Evolutionary conservation across 2,329 filamentous ascomycete genomes (phyloP).

Genomic region (Rosellinia necatrix): DNA sequence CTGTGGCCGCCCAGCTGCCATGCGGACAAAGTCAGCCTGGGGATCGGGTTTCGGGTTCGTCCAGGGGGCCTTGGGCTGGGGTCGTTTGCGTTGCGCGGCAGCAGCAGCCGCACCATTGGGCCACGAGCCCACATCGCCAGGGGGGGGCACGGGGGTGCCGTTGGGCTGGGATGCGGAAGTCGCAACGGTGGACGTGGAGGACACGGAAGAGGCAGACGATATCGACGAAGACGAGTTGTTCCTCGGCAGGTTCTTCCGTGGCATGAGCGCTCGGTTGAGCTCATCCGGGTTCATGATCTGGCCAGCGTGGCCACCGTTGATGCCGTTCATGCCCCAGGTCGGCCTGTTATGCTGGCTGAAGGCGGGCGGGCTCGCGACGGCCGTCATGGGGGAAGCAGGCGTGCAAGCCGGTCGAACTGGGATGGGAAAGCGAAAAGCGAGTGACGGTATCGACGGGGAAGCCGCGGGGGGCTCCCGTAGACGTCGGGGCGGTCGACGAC

Average conservation of each 20-base stretch:
- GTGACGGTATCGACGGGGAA: conserved; percentile 30
- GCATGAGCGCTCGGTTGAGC: conserved; percentile 84
- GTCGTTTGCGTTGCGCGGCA: conserved; percentile 53
- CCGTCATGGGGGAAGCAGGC: conserved; percentile 61
- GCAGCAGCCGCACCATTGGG: conserved; percentile 50
- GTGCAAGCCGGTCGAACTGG: conserved; percentile 22
- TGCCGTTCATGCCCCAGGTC: conserved; percentile 66
- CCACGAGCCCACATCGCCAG: conserved; percentile 57
- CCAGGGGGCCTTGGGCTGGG: conserved; percentile 57
- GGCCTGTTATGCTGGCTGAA: conserved; percentile 67
- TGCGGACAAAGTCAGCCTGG: conserved; percentile 53
- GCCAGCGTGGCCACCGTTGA: conserved; percentile 43
- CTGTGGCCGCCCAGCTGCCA: conserved; percentile 44
- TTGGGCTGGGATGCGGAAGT: conserved; percentile 63
- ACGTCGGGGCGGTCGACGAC: too few relatives aligned
- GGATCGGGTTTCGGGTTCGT: conserved; percentile 52
- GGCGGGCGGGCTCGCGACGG: conserved; percentile 67
- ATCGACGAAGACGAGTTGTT: conserved; percentile 91
- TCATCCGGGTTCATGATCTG: conserved; percentile 78
- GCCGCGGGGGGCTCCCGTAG: conserved; percentile 11
- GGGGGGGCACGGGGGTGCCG: conserved; percentile 55
- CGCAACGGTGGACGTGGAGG: conserved; percentile 67
- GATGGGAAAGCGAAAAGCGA: conserved; percentile 22
- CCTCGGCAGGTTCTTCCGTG: conserved; percentile 83
- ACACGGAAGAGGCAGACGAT: conserved; percentile 65